phyloP scores from a whole-genome alignment of 1,284 basidiomycete species.

The Filobasidium uniguttulatum region DNA sequence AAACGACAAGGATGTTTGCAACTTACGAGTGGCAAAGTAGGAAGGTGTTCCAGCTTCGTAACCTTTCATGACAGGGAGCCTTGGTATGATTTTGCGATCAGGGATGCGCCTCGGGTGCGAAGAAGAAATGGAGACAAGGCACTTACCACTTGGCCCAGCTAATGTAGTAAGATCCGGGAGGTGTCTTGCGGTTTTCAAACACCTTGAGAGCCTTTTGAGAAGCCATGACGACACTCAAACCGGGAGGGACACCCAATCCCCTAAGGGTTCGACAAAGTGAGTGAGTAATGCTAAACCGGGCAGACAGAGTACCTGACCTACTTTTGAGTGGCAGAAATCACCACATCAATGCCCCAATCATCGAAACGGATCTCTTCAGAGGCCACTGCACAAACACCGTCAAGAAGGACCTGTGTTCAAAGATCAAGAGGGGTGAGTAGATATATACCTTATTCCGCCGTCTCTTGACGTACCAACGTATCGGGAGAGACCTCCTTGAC shows the following conservation, averaged over 20 bases:
- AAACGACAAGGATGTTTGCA: neutral
- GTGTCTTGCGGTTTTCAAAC: slow-evolving; percentile 54
- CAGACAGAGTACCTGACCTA: neutral
- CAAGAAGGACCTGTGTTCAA: slow-evolving; percentile 53
- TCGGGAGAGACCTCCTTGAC: slow-evolving; percentile 70
- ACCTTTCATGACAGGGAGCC: slow-evolving; percentile 74
- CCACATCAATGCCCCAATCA: slow-evolving; percentile 82
- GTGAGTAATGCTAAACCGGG: neutral
- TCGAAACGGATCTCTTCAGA: slow-evolving; percentile 93
- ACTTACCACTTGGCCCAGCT: slow-evolving; percentile 74
- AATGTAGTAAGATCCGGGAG: slow-evolving; percentile 69
- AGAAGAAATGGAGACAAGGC: neutral
- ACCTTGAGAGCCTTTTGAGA: slow-evolving; percentile 66
- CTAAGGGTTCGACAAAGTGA: neutral
- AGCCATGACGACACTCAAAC: slow-evolving; percentile 72
- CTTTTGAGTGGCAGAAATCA: slow-evolving; percentile 84
- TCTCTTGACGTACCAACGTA: slow-evolving; percentile 51
- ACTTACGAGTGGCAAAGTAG: slow-evolving; percentile 76
- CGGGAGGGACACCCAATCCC: slow-evolving; percentile 88
- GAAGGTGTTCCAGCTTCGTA: slow-evolving; percentile 46
- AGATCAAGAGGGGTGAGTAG: slow-evolving; percentile 2
- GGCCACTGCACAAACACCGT: slow-evolving; percentile 90
- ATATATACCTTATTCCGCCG: neutral
- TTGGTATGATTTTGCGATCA: neutral
- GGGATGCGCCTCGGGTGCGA: neutral